Percentiles rank a stretch among this genome's conserved stretches.
Conservation (phyloP, 2,329 filamentous ascomycete genomes). For the Sclerotinia spermophila region DNA sequence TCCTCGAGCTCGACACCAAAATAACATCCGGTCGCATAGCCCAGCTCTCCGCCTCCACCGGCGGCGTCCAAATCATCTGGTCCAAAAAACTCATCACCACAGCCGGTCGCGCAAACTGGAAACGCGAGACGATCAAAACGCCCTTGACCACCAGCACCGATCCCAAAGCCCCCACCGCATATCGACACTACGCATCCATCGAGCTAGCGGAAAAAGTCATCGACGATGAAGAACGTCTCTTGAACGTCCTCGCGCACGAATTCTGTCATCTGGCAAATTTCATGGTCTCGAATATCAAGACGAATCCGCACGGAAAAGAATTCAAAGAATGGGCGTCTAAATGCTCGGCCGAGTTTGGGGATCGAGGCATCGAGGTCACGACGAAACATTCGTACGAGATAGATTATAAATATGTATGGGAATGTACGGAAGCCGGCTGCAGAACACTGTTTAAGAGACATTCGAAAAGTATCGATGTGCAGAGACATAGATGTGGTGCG, state of each 20-base stretch:
- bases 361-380: conserved; percentile 70
- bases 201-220: conserved; percentile 89
- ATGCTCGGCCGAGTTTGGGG: conserved; percentile 53
- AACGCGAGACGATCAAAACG: conserved; percentile 51
- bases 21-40: conserved; percentile 60
- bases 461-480: conserved; percentile 76
- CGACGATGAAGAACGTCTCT: conserved; percentile 67
- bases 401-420: conserved; percentile 89
- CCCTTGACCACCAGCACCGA: conserved; percentile 23
- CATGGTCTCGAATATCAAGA: conserved; percentile 73
- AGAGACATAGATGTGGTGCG: conserved; percentile 68
- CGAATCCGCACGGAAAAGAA: conserved; percentile 75
- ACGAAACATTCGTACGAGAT: conserved; percentile 90
- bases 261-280: conserved; percentile 94
- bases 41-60: conserved; percentile 57
- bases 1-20: conserved; percentile 62
- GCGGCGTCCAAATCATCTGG: conserved; percentile 71
- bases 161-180: conserved; percentile 22
- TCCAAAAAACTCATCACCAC: conserved; percentile 76
- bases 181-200: conserved; percentile 67
- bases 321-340: conserved; percentile 73
- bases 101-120: conserved; percentile 73
- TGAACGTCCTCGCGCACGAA: conserved; percentile 93
- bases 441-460: conserved; percentile 74
- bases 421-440: conserved; percentile 60